phyloP scores from a whole-genome alignment of 345 rosid genomes.

The Turritis glabra region DNA sequence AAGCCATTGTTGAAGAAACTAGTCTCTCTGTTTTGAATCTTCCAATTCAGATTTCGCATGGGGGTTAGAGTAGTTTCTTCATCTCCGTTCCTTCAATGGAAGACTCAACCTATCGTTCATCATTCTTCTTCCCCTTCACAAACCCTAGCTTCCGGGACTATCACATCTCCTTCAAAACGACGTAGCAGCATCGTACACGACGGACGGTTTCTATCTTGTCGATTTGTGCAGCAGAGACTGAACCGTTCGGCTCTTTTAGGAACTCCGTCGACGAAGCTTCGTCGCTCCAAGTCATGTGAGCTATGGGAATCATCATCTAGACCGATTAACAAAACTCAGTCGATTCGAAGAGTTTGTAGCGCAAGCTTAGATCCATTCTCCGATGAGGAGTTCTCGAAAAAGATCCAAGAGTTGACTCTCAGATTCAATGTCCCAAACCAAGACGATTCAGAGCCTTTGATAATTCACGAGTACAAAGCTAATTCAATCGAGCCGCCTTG shows the following conservation, averaged over 20 bases:
- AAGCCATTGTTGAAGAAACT: slow-evolving; percentile 8
- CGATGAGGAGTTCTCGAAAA: slow-evolving; percentile 72
- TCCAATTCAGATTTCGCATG: slow-evolving; percentile 41
- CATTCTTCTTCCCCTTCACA: slow-evolving; percentile 58
- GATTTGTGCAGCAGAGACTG: slow-evolving; percentile 39
- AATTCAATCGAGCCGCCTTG: slow-evolving; percentile 39
- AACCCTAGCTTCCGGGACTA: slow-evolving; percentile 54
- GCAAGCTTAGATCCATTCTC: slow-evolving; percentile 60
- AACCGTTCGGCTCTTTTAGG: slow-evolving; percentile 56
- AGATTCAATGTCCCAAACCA: slow-evolving; percentile 52
- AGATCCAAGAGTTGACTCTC: slow-evolving; percentile 57
- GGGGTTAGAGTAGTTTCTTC: slow-evolving; percentile 61
- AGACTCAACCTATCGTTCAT: slow-evolving; percentile 49
- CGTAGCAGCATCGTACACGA: slow-evolving; percentile 30
- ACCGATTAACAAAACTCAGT: slow-evolving; percentile 18
- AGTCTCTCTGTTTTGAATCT: background rate
- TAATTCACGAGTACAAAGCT: slow-evolving; percentile 23
- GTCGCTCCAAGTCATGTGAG: slow-evolving; percentile 53
- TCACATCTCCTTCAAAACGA: slow-evolving; percentile 64
- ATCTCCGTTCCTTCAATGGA: slow-evolving; percentile 56
- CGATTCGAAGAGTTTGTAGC: slow-evolving; percentile 53
- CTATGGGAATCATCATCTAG: slow-evolving; percentile 39
- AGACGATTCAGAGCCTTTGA: slow-evolving; percentile 13
- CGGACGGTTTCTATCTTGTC: slow-evolving; percentile 37
- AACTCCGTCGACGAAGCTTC: slow-evolving; percentile 39